Percentiles rank a stretch among this genome's conserved stretches.
phyloP scores from a whole-genome alignment of 495 filamentous ascomycete genomes.

The Penicillium turbatum region DNA sequence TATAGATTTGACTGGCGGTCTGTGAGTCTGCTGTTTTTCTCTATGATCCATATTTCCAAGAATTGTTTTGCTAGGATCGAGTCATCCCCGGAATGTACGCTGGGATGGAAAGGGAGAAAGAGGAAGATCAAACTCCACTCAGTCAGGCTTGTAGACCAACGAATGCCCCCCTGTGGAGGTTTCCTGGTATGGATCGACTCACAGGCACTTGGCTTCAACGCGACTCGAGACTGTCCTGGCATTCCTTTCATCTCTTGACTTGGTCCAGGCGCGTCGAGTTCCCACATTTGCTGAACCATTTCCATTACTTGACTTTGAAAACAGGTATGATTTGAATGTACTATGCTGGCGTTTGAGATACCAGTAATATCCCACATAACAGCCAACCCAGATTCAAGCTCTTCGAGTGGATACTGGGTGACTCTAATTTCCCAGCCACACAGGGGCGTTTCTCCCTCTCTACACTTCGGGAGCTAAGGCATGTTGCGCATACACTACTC shows the following conservation, averaged over 20 bases:
- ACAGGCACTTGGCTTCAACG: constrained; percentile 10
- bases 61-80: constrained; percentile 7
- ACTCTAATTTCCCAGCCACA: constrained; percentile 7
- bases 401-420: constrained; percentile 10
- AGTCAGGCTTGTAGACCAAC: constrained; percentile 10
- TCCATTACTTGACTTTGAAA: neutral
- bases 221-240: constrained; percentile 10
- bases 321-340: neutral
- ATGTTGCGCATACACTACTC: constrained; percentile 8
- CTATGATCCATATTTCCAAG: constrained; percentile 1
- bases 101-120: constrained; percentile 22
- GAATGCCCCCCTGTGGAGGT: constrained; percentile 4
- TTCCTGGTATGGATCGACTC: constrained; percentile 37
- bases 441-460: constrained; percentile 5
- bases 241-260: constrained; percentile 10
- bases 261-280: neutral
- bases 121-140: constrained; percentile 20
- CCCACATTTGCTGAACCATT: constrained; percentile 4
- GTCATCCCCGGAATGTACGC: constrained; percentile 30
- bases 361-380: neutral
- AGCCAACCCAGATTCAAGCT: constrained; percentile 1
- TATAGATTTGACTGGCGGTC: constrained; percentile 35
- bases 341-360: neutral
- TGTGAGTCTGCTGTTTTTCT: constrained; percentile 7
- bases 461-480: constrained; percentile 14